A percentile compares a stretch with the other conserved stretches of the same genome.
Evolutionary conservation across 2,329 filamentous ascomycete species (phyloP).

Genomic region (Colletotrichum falcatum): DNA sequence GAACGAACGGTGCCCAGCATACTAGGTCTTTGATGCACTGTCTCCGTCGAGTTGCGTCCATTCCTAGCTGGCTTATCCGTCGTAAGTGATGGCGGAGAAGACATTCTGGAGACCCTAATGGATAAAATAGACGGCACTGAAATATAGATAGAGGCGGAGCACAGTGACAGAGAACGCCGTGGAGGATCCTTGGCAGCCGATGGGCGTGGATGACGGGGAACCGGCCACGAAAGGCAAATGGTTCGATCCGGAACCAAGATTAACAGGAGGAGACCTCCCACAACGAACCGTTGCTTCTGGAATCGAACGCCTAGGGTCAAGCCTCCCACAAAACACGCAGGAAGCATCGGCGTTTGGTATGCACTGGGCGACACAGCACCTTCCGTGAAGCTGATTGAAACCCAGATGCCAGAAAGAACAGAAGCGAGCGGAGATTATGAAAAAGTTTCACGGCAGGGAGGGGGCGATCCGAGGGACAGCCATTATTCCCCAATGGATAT

Average conservation of each 20-base stretch:
- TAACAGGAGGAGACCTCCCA: background rate
- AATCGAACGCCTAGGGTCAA: background rate
- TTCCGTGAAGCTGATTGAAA: background rate
- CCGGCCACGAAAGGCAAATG: background rate
- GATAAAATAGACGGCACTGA: background rate
- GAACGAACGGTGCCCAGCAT: slow-evolving; percentile 16
- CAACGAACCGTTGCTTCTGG: background rate
- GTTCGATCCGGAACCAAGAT: background rate
- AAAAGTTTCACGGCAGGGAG: background rate
- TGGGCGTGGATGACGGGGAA: background rate
- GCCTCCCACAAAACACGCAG: background rate
- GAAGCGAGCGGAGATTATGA: background rate
- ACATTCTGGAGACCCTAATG: background rate
- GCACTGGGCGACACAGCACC: background rate
- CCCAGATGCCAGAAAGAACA: background rate
- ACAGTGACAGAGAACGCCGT: background rate
- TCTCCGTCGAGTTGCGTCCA: slow-evolving; percentile 15
- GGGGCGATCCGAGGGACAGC: no score
- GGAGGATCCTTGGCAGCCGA: background rate
- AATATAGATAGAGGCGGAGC: background rate
- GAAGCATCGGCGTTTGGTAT: background rate
- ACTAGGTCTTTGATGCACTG: slow-evolving; percentile 13
- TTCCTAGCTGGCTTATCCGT: slow-evolving; percentile 10
- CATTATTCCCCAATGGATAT: background rate
- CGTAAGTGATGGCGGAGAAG: background rate